A percentile compares a stretch with the other conserved stretches of the same genome.
Evolutionary conservation across 2,329 filamentous ascomycete genomes (phyloP).

Genomic region (Curvularia lunata): DNA sequence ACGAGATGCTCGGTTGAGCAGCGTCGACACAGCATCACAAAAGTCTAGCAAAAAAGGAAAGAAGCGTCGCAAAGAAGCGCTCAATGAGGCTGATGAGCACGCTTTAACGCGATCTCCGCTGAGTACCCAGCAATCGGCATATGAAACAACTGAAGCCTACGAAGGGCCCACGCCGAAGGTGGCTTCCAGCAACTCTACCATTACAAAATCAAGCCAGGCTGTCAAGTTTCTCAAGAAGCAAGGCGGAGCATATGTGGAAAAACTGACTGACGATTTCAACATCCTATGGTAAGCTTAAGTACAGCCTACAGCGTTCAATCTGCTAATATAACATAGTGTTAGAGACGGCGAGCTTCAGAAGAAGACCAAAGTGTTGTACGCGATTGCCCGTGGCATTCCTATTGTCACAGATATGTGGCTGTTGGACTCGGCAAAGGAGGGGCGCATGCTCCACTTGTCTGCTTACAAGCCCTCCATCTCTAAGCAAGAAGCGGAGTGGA

Average conservation of each 20-base stretch:
- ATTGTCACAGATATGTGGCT: slow-evolving; percentile 59
- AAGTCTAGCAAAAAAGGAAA: slow-evolving; percentile 19
- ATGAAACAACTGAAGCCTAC: slow-evolving; percentile 25
- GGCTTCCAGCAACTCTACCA: slow-evolving; percentile 44
- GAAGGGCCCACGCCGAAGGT: slow-evolving; percentile 36
- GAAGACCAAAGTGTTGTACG: slow-evolving; percentile 55
- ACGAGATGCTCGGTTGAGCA: slow-evolving; percentile 18
- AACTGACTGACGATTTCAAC: slow-evolving; percentile 42
- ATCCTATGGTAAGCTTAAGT: slow-evolving; percentile 40
- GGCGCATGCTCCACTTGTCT: slow-evolving; percentile 44
- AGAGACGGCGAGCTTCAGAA: slow-evolving; percentile 49
- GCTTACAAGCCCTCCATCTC: slow-evolving; percentile 45
- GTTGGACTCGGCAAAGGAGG: slow-evolving; percentile 45
- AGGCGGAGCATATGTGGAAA: slow-evolving; percentile 37
- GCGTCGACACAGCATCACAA: slow-evolving; percentile 15
- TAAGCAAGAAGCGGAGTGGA: slow-evolving; percentile 49
- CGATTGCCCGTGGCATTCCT: slow-evolving; percentile 52
- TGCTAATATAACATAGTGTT: slow-evolving; percentile 43
- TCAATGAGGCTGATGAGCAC: slow-evolving; percentile 4
- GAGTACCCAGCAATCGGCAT: slow-evolving; percentile 27
- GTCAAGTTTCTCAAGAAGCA: slow-evolving; percentile 47
- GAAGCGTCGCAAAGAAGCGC: slow-evolving; percentile 12
- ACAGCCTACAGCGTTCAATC: neutral
- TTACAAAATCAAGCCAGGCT: slow-evolving; percentile 29
- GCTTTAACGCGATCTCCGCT: slow-evolving; percentile 27